phyloP scores from a whole-genome alignment of 2,329 filamentous ascomycete species.

The Fusarium keratoplasticum region DNA sequence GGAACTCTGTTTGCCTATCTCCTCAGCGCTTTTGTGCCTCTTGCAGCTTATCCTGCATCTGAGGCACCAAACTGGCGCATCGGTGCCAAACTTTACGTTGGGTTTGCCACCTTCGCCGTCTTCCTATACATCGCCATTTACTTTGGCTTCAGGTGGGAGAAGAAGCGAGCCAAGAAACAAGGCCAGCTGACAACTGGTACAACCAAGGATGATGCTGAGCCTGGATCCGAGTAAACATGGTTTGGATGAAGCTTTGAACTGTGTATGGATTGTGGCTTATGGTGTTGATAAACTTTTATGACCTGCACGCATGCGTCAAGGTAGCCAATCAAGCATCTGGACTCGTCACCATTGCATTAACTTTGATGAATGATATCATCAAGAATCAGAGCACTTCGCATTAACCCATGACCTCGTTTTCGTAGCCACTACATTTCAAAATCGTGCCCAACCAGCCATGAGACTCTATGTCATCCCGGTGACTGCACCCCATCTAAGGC shows the following conservation, averaged over 20 bases:
- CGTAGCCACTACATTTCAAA: not conserved
- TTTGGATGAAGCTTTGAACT: not conserved
- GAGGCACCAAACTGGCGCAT: slow-evolving; percentile 15
- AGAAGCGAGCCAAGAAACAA: not conserved
- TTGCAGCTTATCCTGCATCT: slow-evolving; percentile 10
- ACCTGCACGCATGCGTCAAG: not conserved
- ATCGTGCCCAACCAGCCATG: not conserved
- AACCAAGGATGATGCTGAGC: not conserved
- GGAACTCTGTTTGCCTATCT: slow-evolving; percentile 12
- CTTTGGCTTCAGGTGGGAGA: slow-evolving; percentile 12
- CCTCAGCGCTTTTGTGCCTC: slow-evolving; percentile 1
- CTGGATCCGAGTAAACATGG: not conserved
- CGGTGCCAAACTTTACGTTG: slow-evolving; percentile 14
- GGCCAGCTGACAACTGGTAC: not conserved
- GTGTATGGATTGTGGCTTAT: not conserved
- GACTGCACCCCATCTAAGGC: not conserved
- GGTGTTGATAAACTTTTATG: not conserved
- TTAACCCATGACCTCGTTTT: not conserved
- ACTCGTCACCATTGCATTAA: not conserved
- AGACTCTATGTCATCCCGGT: not conserved
- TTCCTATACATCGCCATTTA: slow-evolving; percentile 13
- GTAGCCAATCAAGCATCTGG: not conserved
- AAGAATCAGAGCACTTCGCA: not conserved
- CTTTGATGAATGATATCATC: not conserved
- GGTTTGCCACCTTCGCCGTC: slow-evolving; percentile 3